Conservation (phyloP, 768 basidiomycete species). For the Mrakia gelida region DNA sequence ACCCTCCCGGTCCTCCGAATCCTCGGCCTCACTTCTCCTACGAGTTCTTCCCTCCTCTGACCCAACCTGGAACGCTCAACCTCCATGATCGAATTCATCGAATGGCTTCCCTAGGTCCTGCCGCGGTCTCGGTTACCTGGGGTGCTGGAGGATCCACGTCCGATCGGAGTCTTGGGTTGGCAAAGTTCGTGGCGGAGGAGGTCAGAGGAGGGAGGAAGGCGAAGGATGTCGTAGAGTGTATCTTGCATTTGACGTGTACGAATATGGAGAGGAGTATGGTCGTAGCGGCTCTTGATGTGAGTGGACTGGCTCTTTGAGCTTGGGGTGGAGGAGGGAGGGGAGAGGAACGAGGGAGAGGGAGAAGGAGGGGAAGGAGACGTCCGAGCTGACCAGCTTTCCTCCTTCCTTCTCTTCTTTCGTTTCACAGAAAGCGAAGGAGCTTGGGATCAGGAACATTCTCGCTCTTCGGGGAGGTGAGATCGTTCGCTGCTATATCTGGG, state of each 20-base stretch:
- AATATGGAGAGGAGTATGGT: slow-evolving; percentile 40
- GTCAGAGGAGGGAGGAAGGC: slow-evolving; percentile 58
- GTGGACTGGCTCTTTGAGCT: slow-evolving; percentile 20
- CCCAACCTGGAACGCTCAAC: slow-evolving; percentile 49
- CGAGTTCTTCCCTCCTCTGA: slow-evolving; percentile 34
- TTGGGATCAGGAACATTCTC: slow-evolving; percentile 81
- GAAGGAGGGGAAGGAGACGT: not conserved
- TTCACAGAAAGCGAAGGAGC: slow-evolving; percentile 63
- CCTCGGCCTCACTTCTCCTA: slow-evolving; percentile 21
- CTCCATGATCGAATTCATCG: slow-evolving; percentile 80
- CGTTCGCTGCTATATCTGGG: no score
- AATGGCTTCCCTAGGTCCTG: slow-evolving; percentile 55
- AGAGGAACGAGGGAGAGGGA: not conserved
- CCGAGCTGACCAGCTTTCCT: slow-evolving; percentile 2
- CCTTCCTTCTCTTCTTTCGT: not conserved
- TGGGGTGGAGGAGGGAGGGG: not conserved
- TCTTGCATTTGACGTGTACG: slow-evolving; percentile 23
- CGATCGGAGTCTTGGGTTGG: slow-evolving; percentile 80
- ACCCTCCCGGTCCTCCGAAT: not conserved
- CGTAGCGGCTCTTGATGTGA: slow-evolving; percentile 35
- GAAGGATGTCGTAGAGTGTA: slow-evolving; percentile 44
- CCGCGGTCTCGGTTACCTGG: slow-evolving; percentile 89
- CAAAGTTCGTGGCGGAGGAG: slow-evolving; percentile 41
- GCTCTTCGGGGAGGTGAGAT: slow-evolving; percentile 81
- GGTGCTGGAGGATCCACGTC: slow-evolving; percentile 92